A percentile compares a stretch with the other conserved stretches of the same genome.
phyloP scores from a whole-genome alignment of 2,329 filamentous ascomycete species.

The Elsinoe batatas region DNA sequence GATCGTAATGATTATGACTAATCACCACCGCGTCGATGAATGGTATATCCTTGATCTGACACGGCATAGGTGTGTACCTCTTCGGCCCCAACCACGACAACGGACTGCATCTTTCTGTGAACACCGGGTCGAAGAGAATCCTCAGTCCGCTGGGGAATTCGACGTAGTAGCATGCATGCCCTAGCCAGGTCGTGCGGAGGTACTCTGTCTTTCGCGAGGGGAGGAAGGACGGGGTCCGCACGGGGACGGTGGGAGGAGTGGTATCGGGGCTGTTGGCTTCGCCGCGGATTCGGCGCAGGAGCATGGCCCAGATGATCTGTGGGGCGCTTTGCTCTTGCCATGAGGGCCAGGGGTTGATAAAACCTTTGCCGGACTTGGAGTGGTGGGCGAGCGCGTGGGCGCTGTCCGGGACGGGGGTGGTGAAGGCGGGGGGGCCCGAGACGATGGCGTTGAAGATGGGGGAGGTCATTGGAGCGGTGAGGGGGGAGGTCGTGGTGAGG shows the following conservation, averaged over 20 bases:
- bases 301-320: constrained; percentile 30
- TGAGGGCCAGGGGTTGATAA: constrained; percentile 50
- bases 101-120: constrained; percentile 77
- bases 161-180: constrained; percentile 87
- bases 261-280: constrained; percentile 50
- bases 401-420: constrained; percentile 36
- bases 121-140: constrained; percentile 88
- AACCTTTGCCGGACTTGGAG: constrained; percentile 43
- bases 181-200: constrained; percentile 85
- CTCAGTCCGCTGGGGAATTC: constrained; percentile 81
- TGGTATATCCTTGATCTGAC: constrained; percentile 32
- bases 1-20: constrained; percentile 88
- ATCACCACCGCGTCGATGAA: constrained; percentile 56
- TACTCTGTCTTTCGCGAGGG: constrained; percentile 46
- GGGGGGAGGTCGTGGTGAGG: too few species aligned
- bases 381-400: constrained; percentile 42
- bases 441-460: constrained; percentile 33
- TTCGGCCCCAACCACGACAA: constrained; percentile 61
- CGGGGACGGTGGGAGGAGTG: constrained; percentile 53
- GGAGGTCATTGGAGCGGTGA: constrained; percentile 21
- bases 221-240: constrained; percentile 59
- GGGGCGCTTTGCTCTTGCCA: constrained; percentile 31
- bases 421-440: constrained; percentile 28
- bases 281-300: constrained; percentile 40
- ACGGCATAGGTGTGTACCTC: constrained; percentile 68